Base-by-base conservation (phyloP, 2,329 filamentous ascomycete genomes). In the Trichoderma sp. region DNA sequence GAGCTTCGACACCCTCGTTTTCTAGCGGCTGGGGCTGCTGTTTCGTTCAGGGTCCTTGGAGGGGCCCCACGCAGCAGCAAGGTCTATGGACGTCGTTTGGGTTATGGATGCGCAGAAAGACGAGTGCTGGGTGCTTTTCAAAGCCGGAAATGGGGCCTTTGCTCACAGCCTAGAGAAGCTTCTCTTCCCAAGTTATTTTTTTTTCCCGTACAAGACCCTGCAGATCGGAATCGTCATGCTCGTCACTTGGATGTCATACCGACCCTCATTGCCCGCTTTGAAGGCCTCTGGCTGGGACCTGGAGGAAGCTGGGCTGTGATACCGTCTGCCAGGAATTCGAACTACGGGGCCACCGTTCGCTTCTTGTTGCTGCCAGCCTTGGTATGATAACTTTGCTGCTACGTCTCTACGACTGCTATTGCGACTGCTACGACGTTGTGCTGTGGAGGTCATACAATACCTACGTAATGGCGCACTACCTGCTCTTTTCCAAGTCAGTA, bases 201-300 rank as follows among this genome's bases (percentile, higher is more conserved):
- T 32, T 28, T 60, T 32, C 16, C 14, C n/a, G 59, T 28, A 16
- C 51, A 30, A 64, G 39, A 52, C 59, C 49, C 59, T 68, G 67
- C 67, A 34, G 67, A 43, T 59, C 54, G 46, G 46, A 26, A 26
- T 54, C 67, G 54, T 69, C 68, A 69, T 59, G 39, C 34, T 65
- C 60, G 68, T 69, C 68, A 69, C 54, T 24, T 51, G 60, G n/a
- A 32, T 64, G 67, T 68, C 67, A 64, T 67, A 39, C 30, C n/a
- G 55, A 21, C 21, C 43, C 46, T 21, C 55, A 46, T 34, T 60
- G 32, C 21, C 54, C 43, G 28, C 43, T 58, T 55, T 43, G 18
- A 43, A 30, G 28, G 21, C 61, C n/a, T 58, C 24, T 59, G 18
- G 39, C 39, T 43, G 18, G 18, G 39, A n/a, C 34, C 7, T 39